Conservation (phyloP, 2,329 filamentous ascomycete species). For the Cadophora sp. region DNA sequence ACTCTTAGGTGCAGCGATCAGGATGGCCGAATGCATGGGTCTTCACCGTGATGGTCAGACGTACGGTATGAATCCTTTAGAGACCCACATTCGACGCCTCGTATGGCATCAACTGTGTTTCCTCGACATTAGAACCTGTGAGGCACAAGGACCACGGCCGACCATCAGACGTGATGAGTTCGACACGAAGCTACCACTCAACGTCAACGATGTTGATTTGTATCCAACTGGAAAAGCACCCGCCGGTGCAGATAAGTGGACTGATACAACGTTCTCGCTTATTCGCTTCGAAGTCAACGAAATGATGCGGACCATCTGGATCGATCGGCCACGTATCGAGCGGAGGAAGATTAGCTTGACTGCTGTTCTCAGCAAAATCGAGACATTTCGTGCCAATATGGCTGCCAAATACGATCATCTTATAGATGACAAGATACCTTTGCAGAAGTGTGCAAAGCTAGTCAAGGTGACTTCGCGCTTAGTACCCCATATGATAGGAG, state of each 20-base stretch:
- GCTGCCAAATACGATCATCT: slow-evolving; percentile 69
- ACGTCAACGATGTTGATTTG: slow-evolving; percentile 72
- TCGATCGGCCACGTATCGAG: slow-evolving; percentile 71
- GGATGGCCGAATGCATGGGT: slow-evolving; percentile 80
- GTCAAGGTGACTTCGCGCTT: slow-evolving; percentile 53
- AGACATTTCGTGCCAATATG: slow-evolving; percentile 70
- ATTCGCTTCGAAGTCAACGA: slow-evolving; percentile 78
- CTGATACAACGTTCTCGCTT: slow-evolving; percentile 69
- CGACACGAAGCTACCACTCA: slow-evolving; percentile 74
- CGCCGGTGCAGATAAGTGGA: slow-evolving; percentile 57
- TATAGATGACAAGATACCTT: slow-evolving; percentile 62
- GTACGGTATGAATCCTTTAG: slow-evolving; percentile 70
- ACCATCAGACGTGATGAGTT: slow-evolving; percentile 77
- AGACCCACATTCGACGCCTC: slow-evolving; percentile 73
- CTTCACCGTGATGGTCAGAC: slow-evolving; percentile 70
- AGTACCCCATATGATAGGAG: neutral
- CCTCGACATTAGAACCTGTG: slow-evolving; percentile 76
- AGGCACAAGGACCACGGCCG: slow-evolving; percentile 75
- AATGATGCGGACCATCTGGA: slow-evolving; percentile 73
- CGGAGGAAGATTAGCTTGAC: slow-evolving; percentile 66
- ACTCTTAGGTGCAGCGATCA: slow-evolving; percentile 72
- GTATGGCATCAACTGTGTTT: slow-evolving; percentile 83
- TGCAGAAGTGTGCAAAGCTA: slow-evolving; percentile 68
- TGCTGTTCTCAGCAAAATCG: slow-evolving; percentile 69
- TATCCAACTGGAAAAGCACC: slow-evolving; percentile 52